A percentile compares a stretch with the other conserved stretches of the same genome.
Conservation (phyloP, 106 monocot genomes). For the Iris macrosiphon region DNA sequence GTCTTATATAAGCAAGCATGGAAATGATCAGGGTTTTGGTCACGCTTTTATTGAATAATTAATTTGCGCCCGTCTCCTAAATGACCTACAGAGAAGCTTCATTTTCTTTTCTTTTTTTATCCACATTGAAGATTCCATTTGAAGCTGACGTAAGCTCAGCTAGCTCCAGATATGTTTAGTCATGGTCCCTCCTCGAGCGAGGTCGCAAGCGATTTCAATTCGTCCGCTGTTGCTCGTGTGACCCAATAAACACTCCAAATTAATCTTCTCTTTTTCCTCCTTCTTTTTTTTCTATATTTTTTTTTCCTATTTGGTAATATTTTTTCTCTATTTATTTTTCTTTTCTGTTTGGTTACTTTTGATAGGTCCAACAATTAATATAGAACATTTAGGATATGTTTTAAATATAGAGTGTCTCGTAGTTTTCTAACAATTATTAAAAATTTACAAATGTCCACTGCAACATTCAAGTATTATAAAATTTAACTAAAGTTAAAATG, state of each 20-base stretch:
- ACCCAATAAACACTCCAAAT: too few species aligned
- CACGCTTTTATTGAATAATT: slow-evolving; percentile 12
- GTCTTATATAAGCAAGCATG: slow-evolving; percentile 7
- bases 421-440: too few species aligned
- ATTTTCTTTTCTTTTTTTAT: slow-evolving; percentile 14
- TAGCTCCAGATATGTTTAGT: not conserved
- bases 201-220: not conserved
- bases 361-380: too few species aligned
- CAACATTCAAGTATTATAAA: too few species aligned
- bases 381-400: too few species aligned
- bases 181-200: not conserved
- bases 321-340: not conserved
- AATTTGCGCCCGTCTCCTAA: slow-evolving; percentile 45
- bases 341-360: too few species aligned
- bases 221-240: too few species aligned
- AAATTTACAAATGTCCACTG: too few species aligned
- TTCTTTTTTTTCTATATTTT: too few species aligned
- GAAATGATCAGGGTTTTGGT: not conserved
- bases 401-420: too few species aligned
- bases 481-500: too few species aligned
- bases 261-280: too few species aligned
- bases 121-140: not conserved
- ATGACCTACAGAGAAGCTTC: slow-evolving; percentile 44
- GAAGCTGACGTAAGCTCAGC: not conserved
- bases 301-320: not conserved